These are phyloP conservation scores for Neoscytalidium dimidiatum DNA, from an alignment of 2,329 filamentous ascomycete genomes.

Conservation along the genomic window DNA sequence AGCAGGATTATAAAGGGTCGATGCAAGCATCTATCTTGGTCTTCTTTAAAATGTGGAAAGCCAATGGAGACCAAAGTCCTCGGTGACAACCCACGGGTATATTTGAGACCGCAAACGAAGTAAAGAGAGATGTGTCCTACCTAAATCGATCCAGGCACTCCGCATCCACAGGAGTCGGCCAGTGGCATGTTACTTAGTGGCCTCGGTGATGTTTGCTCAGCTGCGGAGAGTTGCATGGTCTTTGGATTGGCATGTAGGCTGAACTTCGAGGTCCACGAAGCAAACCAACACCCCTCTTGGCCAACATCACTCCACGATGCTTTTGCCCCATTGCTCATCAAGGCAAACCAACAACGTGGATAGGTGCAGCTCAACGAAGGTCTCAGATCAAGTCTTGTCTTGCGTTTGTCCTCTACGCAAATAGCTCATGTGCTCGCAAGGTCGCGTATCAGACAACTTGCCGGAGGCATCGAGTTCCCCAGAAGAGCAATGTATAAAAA, in stretches of 20 bases:
- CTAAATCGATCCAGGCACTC: background rate
- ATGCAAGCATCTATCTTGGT: constrained; percentile 13
- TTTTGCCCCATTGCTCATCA: background rate
- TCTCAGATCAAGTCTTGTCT: background rate
- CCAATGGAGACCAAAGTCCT: background rate
- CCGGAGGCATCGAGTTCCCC: too few relatives aligned
- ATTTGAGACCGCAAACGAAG: constrained; percentile 6
- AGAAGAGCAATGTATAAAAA: too few relatives aligned
- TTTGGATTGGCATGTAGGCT: too few relatives aligned
- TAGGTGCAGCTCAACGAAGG: background rate
- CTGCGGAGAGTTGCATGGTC: too few relatives aligned
- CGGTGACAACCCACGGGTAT: constrained; percentile 12
- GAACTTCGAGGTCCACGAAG: background rate
- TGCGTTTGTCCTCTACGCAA: background rate
- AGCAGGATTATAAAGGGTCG: constrained; percentile 15
- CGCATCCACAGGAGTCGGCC: too few relatives aligned
- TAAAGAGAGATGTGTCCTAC: background rate
- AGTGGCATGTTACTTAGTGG: background rate
- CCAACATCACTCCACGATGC: background rate
- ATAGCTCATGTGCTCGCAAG: too few relatives aligned
- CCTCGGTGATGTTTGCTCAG: too few relatives aligned
- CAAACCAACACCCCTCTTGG: background rate
- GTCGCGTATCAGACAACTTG: too few relatives aligned
- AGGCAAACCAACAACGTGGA: background rate
- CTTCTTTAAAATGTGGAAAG: constrained; percentile 13